Evolutionary conservation across 2,329 filamentous ascomycete species (phyloP).

Genomic region (Aspergillus versicolor): DNA sequence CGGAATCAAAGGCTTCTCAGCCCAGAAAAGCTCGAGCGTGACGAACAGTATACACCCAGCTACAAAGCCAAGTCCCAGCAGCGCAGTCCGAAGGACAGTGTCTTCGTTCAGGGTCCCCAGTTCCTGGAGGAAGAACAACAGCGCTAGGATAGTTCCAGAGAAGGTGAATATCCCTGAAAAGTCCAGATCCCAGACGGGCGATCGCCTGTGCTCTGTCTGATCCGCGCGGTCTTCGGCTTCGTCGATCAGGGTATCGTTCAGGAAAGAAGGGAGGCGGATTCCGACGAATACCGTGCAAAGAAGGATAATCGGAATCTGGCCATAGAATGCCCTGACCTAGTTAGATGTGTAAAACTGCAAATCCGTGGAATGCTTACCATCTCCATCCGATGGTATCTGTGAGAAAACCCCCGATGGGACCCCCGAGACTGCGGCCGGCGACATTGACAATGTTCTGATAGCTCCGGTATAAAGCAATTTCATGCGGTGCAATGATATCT

Average conservation of each 20-base stretch:
- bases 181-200: conserved; percentile 8
- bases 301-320: conserved; percentile 57
- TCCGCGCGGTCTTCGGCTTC: background rate
- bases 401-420: conserved; percentile 68
- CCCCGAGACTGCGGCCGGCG: conserved; percentile 54
- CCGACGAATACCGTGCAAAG: conserved; percentile 48
- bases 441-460: conserved; percentile 49
- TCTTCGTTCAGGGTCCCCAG: background rate
- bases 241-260: background rate
- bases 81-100: background rate
- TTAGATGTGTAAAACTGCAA: background rate
- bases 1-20: conserved; percentile 19
- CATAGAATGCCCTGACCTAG: conserved; percentile 52
- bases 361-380: conserved; percentile 45
- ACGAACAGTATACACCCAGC: conserved; percentile 5
- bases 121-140: conserved; percentile 9
- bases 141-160: conserved; percentile 1
- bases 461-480: conserved; percentile 44
- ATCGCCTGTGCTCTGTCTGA: background rate
- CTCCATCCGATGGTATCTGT: conserved; percentile 71
- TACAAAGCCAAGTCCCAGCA: background rate
- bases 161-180: conserved; percentile 14
- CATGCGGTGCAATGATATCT: conserved; percentile 44
- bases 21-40: conserved; percentile 18
- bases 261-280: conserved; percentile 5